Base-by-base conservation (phyloP, 306 rosid genomes). In the Spatholobus suberectus region DNA sequence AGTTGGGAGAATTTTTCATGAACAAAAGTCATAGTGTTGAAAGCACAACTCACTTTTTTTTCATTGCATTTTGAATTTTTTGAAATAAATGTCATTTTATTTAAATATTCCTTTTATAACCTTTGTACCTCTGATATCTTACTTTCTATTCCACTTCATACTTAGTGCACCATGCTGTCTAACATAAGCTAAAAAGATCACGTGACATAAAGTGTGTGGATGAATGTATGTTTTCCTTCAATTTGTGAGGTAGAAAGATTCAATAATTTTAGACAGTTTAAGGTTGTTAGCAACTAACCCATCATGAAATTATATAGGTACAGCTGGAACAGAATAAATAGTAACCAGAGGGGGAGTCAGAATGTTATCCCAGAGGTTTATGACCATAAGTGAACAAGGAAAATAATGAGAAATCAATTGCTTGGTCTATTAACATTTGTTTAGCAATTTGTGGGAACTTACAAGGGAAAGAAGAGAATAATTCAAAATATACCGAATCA, bases 351-450 rank as follows among this genome's bases (percentile, higher is more conserved):
- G 29, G 29, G 44, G 44, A 44, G 41, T 14, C 35, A 34, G 38
- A 55, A 63, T 41, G 41, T 38, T 26, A 55, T 54, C 23, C 37
- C 27, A 46, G 73, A 83, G 80, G 35, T 35, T 52, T 29, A 55
- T 62, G 37, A 26, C 67, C 67, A 77, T 54, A 26, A 67, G 70
- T 27, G 21, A 81, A 77, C 59, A 46, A 17, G 81, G 57, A 23
- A 40, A 75, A 61, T 32, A 63, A 52, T 17, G 55, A 85, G 26
- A 54, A 73, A 44, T 13, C 26, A 78, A 55, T 34, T 61, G 34
- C 74, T 58, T 37, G n/a, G 55, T 65, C 78, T 65, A 57, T 76
- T 47, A 35, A 57, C 13, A 23, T 8, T 34, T 40, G 58, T 41
- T 44, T 34, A 65, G 46, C 63, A 20, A 38, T 27, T 71, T 38